Conservation (phyloP, 228 moss, liverwort and hornwort species). For the Sphagnum magellanicum region DNA sequence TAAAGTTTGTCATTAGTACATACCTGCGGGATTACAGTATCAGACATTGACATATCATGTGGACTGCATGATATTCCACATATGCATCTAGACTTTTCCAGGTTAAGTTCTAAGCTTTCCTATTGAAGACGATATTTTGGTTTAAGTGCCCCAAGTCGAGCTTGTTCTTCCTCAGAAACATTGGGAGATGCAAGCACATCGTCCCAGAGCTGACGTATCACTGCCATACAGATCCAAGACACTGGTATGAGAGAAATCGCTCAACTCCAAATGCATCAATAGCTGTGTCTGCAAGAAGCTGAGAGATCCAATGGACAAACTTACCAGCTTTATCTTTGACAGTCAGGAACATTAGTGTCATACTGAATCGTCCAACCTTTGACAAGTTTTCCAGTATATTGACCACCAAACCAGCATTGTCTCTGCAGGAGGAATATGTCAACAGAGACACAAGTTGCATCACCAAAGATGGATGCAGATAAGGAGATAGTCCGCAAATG, state of each 20-base stretch:
- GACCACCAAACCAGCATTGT: constrained; percentile 53
- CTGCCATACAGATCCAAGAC: constrained; percentile 27
- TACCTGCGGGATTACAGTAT: too few relatives aligned
- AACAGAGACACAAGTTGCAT: background rate
- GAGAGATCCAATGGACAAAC: constrained; percentile 2
- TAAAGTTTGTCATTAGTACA: too few relatives aligned
- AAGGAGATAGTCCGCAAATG: too few relatives aligned
- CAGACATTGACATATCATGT: too few relatives aligned
- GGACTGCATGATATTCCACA: too few relatives aligned
- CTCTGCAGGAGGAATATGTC: constrained; percentile 25
- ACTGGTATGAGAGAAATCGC: background rate
- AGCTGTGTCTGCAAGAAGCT: background rate
- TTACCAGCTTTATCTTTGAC: constrained; percentile 66
- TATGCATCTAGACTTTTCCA: too few relatives aligned
- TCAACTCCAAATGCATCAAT: background rate
- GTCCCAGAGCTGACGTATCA: constrained; percentile 66
- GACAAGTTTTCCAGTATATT: constrained; percentile 70
- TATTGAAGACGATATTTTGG: constrained; percentile 32
- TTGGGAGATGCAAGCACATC: constrained; percentile 37
- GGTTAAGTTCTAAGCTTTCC: too few relatives aligned
- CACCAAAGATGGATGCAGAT: background rate
- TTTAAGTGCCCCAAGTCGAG: constrained; percentile 30
- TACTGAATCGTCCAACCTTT: constrained; percentile 89
- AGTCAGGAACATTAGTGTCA: constrained; percentile 86
- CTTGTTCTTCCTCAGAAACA: constrained; percentile 34